Conservation (phyloP, 208 protist genomes). For the Crithidia mellificae region DNA sequence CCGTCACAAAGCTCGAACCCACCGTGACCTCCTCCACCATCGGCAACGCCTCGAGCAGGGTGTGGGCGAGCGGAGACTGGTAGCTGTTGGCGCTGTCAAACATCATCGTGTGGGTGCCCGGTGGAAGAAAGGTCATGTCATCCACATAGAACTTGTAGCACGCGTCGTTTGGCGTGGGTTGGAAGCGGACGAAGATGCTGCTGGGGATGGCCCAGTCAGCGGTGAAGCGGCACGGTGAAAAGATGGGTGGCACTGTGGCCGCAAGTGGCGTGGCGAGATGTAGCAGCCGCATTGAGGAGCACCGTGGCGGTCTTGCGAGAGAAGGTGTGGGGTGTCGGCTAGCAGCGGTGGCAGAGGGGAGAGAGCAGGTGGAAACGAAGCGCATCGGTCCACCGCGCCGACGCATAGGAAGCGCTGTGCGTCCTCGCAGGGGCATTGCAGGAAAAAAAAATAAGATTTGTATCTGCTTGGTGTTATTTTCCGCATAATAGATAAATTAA, state of each 20-base stretch:
- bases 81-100: conserved; percentile 81
- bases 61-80: conserved; percentile 76
- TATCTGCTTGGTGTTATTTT: no score
- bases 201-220: conserved; percentile 7
- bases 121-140: conserved; percentile 55
- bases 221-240: neutral
- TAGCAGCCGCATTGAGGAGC: neutral
- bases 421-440: conserved; percentile 1
- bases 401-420: neutral
- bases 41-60: conserved; percentile 65
- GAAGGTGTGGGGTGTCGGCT: neutral
- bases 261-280: neutral
- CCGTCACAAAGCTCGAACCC: conserved; percentile 74
- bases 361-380: neutral
- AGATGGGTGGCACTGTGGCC: neutral
- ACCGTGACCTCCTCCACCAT: conserved; percentile 92
- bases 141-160: conserved; percentile 90
- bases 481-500: neutral
- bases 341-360: neutral
- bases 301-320: neutral
- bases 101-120: conserved; percentile 53
- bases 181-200: conserved; percentile 77
- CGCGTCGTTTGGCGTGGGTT: conserved; percentile 77
- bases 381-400: neutral
- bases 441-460: neutral